Evolutionary conservation across 352 stramenopile species (phyloP), one percentile per base, ranked within the genome.

Genomic region (Phytophthora quininea): DNA sequence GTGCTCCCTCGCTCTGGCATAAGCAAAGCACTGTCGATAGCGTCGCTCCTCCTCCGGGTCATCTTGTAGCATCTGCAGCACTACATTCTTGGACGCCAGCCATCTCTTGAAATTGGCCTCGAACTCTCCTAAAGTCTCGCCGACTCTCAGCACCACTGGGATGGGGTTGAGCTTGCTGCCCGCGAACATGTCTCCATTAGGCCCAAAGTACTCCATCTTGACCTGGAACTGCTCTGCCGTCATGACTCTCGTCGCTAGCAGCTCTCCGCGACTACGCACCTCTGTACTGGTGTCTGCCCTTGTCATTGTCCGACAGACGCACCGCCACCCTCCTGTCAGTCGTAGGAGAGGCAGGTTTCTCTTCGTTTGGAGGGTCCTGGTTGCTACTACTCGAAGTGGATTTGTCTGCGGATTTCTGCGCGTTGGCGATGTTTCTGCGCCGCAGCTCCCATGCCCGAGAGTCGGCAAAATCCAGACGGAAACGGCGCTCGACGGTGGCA

Each of bases 1-100:
- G 38, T 46, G 19, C 27, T 46, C 45, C 35, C 46, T 54, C 3
- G 33, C 24, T 27, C 59, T 54, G 6, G 40, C 12, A 24, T 50
- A 66, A 3, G 59, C 59, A 32, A 60, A 66, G 24, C 38, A 60
- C 14, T 66, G 59, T 31, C 59, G 59, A 42, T 59, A 66, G 7
- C 59, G 59, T 4, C 59, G 59, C 10, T 66, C 59, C 19, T 66
- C 59, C 31, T 66, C 50, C 4, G 58, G 37, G 27, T 65, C 38
- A 14, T 59, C 32, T 1, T 53, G 27, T 1, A 66, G 31, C 14
- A 15, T 54, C 2, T 6, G 9, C 19, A 67, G n/a, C 5, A 38
- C 47, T 30, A 60, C 7, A 1, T 43, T 3, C 47, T 54, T 67
- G 9, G 9, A 42, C 3, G 14, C 14, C 7, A 67, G 31, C 59